Evolutionary conservation across 495 filamentous ascomycete species (phyloP), one percentile per base, ranked within the genome.

Genomic region (Choiromyces venosus): DNA sequence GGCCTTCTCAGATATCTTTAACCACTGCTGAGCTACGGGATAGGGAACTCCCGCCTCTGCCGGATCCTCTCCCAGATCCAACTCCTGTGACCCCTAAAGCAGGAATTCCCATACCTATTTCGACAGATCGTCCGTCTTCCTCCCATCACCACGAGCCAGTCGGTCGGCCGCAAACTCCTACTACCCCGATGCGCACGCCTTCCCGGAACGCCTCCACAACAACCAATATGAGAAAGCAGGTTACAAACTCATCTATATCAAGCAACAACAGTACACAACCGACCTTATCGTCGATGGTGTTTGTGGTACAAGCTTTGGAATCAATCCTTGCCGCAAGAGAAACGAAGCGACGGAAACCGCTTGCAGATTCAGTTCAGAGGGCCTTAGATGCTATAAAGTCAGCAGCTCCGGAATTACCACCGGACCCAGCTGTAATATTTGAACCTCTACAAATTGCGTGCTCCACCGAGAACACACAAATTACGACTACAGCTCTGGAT

Each of bases 261-360:
- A 68, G 70, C 44, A 80, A 71, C 44, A 80, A 73, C 61, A 67
- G 71, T 36, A 64, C 74, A 19, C 87, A 42, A 84, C 83, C 38
- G 87, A 87, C 90, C 70, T 90, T 97, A 83, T 95, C 92, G 86
- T 97, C 95, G 67, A 90, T 97, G 71, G 92, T 97, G 70, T 98
- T 98, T 82, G 92, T 97, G 73, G 90, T 96, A 69, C 92, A 91
- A 71, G 93, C 96, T 37, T 84, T 99, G 68, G 95, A 98, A 84
- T 87, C 89, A 77, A 97, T 99, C 79, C 92, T 90, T 67, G 87
- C 90, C 36, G 94, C 93, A 46, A 93, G 92, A 83, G 94, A 98
- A 83, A 93, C 93, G 44, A 87, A 89, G 81, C 91, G 87, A 81
- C 90, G 88, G 80, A 95, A 91, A 82, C 87, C 91, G 81, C 86